Evolutionary conservation across 495 filamentous ascomycete species (phyloP).

Genomic region (Friedmanniomyces endolithicus): DNA sequence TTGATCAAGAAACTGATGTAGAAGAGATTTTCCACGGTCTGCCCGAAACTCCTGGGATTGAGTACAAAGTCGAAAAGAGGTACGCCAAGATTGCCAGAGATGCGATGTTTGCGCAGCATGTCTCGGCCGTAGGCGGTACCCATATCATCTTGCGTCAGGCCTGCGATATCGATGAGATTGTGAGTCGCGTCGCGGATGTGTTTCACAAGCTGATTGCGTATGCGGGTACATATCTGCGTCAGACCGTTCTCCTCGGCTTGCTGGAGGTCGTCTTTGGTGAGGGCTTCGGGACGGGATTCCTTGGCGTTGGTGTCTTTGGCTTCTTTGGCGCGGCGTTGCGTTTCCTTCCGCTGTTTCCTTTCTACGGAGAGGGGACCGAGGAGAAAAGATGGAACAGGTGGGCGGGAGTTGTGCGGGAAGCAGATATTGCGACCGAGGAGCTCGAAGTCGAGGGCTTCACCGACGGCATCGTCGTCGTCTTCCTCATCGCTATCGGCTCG

Average conservation of each 20-base stretch:
- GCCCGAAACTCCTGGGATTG: slow-evolving; percentile 81
- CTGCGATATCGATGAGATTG: background rate
- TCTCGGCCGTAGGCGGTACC: slow-evolving; percentile 5
- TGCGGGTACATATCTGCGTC: slow-evolving; percentile 54
- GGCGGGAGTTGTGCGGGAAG: slow-evolving; percentile 57
- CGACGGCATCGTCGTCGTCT: slow-evolving; percentile 50
- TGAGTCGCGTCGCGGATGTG: slow-evolving; percentile 20
- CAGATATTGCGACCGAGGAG: slow-evolving; percentile 66
- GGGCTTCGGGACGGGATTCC: slow-evolving; percentile 55
- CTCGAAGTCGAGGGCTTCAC: slow-evolving; percentile 79
- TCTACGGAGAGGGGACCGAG: slow-evolving; percentile 82
- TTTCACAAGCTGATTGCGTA: slow-evolving; percentile 39
- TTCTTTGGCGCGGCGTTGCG: slow-evolving; percentile 52
- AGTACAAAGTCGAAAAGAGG: slow-evolving; percentile 72
- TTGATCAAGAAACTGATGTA: slow-evolving; percentile 89
- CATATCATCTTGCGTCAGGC: slow-evolving; percentile 25
- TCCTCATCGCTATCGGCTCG: slow-evolving; percentile 32
- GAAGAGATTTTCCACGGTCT: slow-evolving; percentile 95
- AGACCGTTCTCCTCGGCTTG: slow-evolving; percentile 62
- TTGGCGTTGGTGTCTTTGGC: slow-evolving; percentile 37
- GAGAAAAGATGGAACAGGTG: slow-evolving; percentile 69
- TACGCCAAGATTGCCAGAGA: slow-evolving; percentile 46
- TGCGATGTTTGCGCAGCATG: slow-evolving; percentile 10
- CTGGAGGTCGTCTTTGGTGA: slow-evolving; percentile 57
- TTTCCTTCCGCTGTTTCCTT: slow-evolving; percentile 58